A percentile compares a stretch with the other conserved stretches of the same genome.
phyloP scores from a whole-genome alignment of 495 filamentous ascomycete genomes.

The Neurospora sp. region DNA sequence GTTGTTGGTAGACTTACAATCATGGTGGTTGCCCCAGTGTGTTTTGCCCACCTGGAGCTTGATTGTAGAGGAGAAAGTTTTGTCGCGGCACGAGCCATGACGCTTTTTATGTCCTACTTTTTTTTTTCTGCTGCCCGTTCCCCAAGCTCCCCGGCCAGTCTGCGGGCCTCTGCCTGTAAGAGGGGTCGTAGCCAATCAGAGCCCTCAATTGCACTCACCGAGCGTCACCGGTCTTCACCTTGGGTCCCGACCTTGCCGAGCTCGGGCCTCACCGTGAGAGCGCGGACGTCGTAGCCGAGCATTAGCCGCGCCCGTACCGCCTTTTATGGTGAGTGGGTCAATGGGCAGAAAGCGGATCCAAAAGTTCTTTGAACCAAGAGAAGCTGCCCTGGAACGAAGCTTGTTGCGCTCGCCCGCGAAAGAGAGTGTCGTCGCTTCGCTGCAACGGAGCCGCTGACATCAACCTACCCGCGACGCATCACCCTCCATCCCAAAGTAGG shows the following conservation, averaged over 20 bases:
- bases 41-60: not conserved
- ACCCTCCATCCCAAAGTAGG: not conserved
- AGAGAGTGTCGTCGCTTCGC: not conserved
- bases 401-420: not conserved
- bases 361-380: not conserved
- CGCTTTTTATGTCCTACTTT: not conserved
- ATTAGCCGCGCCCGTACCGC: not conserved
- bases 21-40: constrained; percentile 3
- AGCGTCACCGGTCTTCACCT: not conserved
- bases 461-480: not conserved
- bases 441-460: not conserved
- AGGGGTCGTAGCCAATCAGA: constrained; percentile 5
- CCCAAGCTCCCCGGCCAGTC: not conserved
- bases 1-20: constrained; percentile 13
- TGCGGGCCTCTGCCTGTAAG: not conserved
- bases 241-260: not conserved
- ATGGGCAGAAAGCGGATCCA: not conserved
- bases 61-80: not conserved
- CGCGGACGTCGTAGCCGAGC: not conserved
- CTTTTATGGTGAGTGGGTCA: not conserved
- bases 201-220: constrained; percentile 1
- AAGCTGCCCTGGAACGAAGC: not conserved
- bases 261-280: not conserved
- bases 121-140: not conserved
- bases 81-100: not conserved